Base-by-base conservation (phyloP, 1,284 basidiomycete genomes). In the Marasmius oreades region DNA sequence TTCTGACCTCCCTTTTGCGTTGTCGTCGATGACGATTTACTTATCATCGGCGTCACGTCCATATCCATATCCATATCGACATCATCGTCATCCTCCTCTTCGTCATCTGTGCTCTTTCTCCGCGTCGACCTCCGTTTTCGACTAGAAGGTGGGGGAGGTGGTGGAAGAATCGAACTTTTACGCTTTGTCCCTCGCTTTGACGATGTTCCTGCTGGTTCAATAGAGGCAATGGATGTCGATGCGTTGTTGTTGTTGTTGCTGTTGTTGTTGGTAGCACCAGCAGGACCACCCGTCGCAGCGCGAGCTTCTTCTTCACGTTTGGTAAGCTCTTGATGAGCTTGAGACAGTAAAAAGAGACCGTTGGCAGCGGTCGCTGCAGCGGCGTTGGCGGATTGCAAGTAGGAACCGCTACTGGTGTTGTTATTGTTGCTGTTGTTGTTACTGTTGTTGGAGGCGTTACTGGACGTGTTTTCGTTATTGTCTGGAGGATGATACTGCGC, bases 281-380 rank as follows among this genome's bases (percentile, higher is more conserved):
- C n/a, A n/a, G n/a, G n/a, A n/a, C n/a, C n/a, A n/a, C n/a, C 62
- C 63, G 59, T 64, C 73, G 45, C 67, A 20, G 78, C 80, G 56
- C 80, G 78, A 63, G 85, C 82, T 0, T 83, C 82, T 69, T 92
- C 90, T 67, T 96, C 94, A 23, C 93, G 86, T 77, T 96, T 96
- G n/a, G 92, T 92, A 56, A 97, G 84, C 77, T 97, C 94, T 69
- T 96, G 93, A 67, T 96, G 94, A 22, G 94, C 94, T 70, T 97
- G 93, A 6, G 88, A 91, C 56, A 98, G 85, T 51, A 98, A 77
- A 77, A 95, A 98, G 45, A 98, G 84, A 18, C 95, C 95, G 67
- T 95, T 95, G 54, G 93, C 86, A 33, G 88, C 88, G 20, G 75
- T 72, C 51, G 71, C 76, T n/a, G 79, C 89, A 33, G 92, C 91